Base-by-base conservation (phyloP, 345 rosid species). In the Populus alba region DNA sequence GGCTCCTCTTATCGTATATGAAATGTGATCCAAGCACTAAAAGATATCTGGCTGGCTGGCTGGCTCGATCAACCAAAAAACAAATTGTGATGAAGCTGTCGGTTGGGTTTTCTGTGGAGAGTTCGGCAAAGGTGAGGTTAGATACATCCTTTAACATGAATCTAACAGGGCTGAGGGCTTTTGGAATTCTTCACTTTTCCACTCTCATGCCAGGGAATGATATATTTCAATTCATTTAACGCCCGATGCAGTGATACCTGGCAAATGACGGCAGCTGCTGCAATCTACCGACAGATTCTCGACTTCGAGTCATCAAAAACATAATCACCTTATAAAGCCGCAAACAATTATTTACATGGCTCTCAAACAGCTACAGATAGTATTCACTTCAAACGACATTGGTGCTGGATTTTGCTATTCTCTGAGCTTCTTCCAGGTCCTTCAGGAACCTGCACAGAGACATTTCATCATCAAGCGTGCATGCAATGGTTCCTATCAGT, bases 371-470 rank as follows among this genome's bases (percentile, higher is more conserved):
- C 74, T 66, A 51, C 45, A 43, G 6, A 2, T 61, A 41, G 63
- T 8, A 74, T 67, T 29, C 23, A 43, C 72, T 80, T 91, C 85
- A 91, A 77, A 90, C 87, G 57, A 86, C 80, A 72, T 68, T 88
- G 79, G 82, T 73, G 85, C 90, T 88, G 80, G 88, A 84, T 75
- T 86, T 87, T 74, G 95, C 81, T 75, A 88, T 81, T 83, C 91
- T 88, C 77, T 90, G 97, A 47, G 97, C 98, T 81, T 90, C 98
- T 85, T 90, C 97, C 25, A 90, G 87, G 84, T 96, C 95, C 85
- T 87, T 96, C 72, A 92, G 79, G 78, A 96, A 92, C 82, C 99
- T 96, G 90, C 81, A 62, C 45, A 23, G 7, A 17, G 4, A 57
- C 2, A 59, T 67, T 22, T 31, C 25, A 8, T 45, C n/a, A 55